These are phyloP conservation scores for Ceriops tagal DNA, from an alignment of 345 rosid genomes.

Conservation along the genomic window DNA sequence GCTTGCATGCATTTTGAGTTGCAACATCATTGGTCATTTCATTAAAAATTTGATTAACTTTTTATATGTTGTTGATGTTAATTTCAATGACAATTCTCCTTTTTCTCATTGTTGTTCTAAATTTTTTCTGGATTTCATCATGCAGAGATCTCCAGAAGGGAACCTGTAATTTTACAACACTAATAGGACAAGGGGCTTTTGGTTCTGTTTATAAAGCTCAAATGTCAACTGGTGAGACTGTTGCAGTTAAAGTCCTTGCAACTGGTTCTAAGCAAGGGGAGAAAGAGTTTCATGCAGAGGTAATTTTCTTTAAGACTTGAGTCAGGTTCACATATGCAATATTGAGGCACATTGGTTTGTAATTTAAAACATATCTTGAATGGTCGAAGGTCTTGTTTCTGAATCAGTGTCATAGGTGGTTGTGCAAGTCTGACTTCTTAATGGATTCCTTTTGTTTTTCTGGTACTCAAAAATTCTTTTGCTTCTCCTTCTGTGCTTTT, in stretches of 20 bases:
- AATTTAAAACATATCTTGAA: not conserved
- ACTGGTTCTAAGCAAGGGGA: slow-evolving; percentile 98
- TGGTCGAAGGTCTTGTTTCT: slow-evolving; percentile 1
- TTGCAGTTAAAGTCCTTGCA: slow-evolving; percentile 95
- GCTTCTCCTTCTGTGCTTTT: no score
- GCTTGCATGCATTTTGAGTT: not conserved
- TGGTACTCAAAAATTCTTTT: no score
- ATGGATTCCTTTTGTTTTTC: not conserved
- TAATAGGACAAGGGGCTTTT: slow-evolving; percentile 96
- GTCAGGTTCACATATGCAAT: not conserved
- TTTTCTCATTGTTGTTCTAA: slow-evolving; percentile 2
- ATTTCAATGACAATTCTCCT: not conserved
- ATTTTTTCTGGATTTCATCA: slow-evolving; percentile 5
- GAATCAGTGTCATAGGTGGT: not conserved
- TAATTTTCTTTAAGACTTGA: slow-evolving; percentile 21
- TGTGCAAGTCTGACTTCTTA: not conserved
- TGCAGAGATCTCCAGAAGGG: slow-evolving; percentile 97
- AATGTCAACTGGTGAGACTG: slow-evolving; percentile 82
- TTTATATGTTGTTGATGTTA: not conserved
- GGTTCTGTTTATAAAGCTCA: slow-evolving; percentile 99
- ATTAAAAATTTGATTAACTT: not conserved
- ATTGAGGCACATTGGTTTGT: not conserved
- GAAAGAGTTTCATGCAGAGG: slow-evolving; percentile 97
- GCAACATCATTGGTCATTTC: not conserved
- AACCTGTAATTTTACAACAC: slow-evolving; percentile 79